Evolutionary conservation across 2,329 filamentous ascomycete genomes (phyloP).

Genomic region (Aspergillus fijiensis): DNA sequence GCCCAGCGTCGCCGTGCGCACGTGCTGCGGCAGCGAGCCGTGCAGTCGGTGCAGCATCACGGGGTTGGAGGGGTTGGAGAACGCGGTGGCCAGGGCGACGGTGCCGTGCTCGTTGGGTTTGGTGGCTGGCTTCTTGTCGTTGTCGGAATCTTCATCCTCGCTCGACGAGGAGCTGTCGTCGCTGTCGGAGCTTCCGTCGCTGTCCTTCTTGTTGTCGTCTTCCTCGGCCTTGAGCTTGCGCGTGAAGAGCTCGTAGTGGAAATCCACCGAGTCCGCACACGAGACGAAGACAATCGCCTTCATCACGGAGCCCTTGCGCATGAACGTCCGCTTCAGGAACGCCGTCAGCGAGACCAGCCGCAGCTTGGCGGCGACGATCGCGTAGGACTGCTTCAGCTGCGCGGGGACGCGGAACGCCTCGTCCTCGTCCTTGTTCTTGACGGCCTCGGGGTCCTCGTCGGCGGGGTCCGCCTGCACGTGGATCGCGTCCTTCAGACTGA

Average conservation of each 20-base stretch:
- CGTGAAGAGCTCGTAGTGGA: conserved; percentile 83
- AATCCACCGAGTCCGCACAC: conserved; percentile 94
- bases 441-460: conserved; percentile 55
- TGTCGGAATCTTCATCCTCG: background rate
- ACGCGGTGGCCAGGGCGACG: conserved; percentile 62
- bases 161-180: conserved; percentile 8
- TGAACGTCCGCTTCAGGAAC: conserved; percentile 81
- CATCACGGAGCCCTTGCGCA: conserved; percentile 86
- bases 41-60: conserved; percentile 85
- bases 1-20: conserved; percentile 80
- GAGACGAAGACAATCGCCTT: conserved; percentile 97
- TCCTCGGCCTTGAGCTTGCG: conserved; percentile 33
- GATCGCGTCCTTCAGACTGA: conserved; percentile 88
- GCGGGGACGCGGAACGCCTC: conserved; percentile 76
- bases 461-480: conserved; percentile 72
- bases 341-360: conserved; percentile 84
- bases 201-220: conserved; percentile 26
- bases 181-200: conserved; percentile 20
- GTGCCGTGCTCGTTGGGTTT: conserved; percentile 41
- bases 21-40: conserved; percentile 82
- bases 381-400: conserved; percentile 89
- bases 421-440: conserved; percentile 51
- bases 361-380: conserved; percentile 83
- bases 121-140: conserved; percentile 23
- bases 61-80: conserved; percentile 73